Evolutionary conservation across 768 basidiomycete genomes (phyloP).

Genomic region (Suillus cothurnatus): DNA sequence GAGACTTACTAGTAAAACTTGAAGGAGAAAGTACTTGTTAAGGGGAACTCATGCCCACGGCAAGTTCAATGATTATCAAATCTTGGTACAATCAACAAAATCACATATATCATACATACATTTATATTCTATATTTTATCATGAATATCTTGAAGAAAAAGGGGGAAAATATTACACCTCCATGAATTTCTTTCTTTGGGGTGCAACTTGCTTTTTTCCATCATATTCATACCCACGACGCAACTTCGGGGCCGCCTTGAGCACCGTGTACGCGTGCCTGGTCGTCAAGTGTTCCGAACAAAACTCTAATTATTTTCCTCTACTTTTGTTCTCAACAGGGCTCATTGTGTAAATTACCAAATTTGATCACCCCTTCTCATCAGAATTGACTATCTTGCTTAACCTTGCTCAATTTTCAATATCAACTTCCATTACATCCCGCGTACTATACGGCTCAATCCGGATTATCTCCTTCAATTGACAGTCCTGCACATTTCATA

Average conservation of each 20-base stretch:
- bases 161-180: conserved; percentile 5
- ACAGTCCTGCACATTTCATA: background rate
- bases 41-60: conserved; percentile 49
- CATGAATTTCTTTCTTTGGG: conserved; percentile 6
- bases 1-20: conserved; percentile 31
- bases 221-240: conserved; percentile 12
- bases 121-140: background rate
- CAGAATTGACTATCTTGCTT: conserved; percentile 3
- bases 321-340: conserved; percentile 10
- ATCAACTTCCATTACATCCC: background rate
- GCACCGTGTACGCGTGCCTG: conserved; percentile 29
- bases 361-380: conserved; percentile 8
- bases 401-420: background rate
- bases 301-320: conserved; percentile 18
- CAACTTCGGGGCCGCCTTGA: conserved; percentile 18
- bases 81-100: background rate
- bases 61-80: conserved; percentile 8
- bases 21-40: conserved; percentile 25
- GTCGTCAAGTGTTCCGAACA: conserved; percentile 24
- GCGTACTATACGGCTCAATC: background rate
- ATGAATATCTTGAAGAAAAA: background rate
- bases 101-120: background rate
- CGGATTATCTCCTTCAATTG: background rate
- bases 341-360: background rate
- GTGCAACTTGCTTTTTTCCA: conserved; percentile 6